These are phyloP conservation scores for Lachnellula willkommii DNA, from an alignment of 2,329 filamentous ascomycete species.

Conservation along the genomic window DNA sequence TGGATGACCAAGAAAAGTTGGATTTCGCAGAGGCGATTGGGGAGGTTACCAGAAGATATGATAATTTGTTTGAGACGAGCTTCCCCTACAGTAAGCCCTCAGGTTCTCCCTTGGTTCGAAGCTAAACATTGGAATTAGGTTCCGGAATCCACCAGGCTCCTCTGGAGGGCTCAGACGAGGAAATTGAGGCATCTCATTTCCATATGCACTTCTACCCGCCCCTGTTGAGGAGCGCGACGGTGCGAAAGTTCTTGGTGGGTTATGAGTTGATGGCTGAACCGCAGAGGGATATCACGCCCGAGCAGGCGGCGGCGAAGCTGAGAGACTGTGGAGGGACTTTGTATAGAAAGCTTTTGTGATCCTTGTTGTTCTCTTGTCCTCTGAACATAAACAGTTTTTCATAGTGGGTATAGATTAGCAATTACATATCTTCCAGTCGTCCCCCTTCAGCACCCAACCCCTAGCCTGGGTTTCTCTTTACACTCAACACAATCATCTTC, in stretches of 20 bases:
- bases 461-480: background rate
- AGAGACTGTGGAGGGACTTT: constrained; percentile 72
- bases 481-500: background rate
- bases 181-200: constrained; percentile 82
- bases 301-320: constrained; percentile 80
- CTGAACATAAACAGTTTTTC: background rate
- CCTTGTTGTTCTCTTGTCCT: background rate
- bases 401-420: constrained; percentile 6
- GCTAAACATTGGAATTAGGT: constrained; percentile 39
- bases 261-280: constrained; percentile 97
- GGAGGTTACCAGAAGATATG: constrained; percentile 85
- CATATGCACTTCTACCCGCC: constrained; percentile 99
- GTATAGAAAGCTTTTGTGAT: constrained; percentile 59
- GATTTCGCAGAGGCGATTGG: constrained; percentile 79
- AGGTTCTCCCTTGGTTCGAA: background rate
- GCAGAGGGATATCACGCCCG: constrained; percentile 96
- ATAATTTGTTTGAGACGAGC: constrained; percentile 93
- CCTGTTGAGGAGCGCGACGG: constrained; percentile 82
- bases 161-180: constrained; percentile 71
- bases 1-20: constrained; percentile 63
- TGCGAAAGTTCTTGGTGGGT: constrained; percentile 92
- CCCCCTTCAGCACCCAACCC: background rate
- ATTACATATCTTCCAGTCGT: background rate
- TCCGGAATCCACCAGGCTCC: constrained; percentile 97
- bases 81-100: constrained; percentile 78